These are phyloP conservation scores for Knufia fluminis DNA, from an alignment of 2,329 filamentous ascomycete species.

Conservation along the genomic window DNA sequence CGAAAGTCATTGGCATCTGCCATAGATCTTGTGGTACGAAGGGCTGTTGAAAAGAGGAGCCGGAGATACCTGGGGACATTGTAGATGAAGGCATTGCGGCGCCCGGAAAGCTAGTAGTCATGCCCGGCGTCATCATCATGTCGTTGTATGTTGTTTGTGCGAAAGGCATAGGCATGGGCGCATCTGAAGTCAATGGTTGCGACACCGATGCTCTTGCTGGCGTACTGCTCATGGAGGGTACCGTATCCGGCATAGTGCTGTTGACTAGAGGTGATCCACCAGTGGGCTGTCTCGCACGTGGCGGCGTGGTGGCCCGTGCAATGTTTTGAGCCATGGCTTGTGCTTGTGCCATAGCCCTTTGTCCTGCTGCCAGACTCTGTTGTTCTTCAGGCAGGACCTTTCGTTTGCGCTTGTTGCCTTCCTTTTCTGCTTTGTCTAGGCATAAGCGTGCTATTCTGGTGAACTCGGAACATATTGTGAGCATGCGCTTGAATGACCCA, in stretches of 20 bases:
- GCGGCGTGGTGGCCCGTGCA: constrained; percentile 4
- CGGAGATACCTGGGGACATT: constrained; percentile 27
- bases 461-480: constrained; percentile 90
- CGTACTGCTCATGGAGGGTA: constrained; percentile 21
- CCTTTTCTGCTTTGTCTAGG: constrained; percentile 83
- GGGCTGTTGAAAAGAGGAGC: constrained; percentile 62
- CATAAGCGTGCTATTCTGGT: constrained; percentile 86
- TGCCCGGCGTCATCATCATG: constrained; percentile 23
- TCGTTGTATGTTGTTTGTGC: constrained; percentile 30
- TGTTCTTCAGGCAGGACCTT: constrained; percentile 44
- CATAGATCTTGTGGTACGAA: constrained; percentile 89
- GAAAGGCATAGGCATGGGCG: constrained; percentile 24
- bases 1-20: constrained; percentile 90
- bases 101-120: constrained; percentile 25
- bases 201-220: constrained; percentile 19
- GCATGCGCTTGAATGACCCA: constrained; percentile 85
- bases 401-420: constrained; percentile 72
- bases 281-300: constrained; percentile 12
- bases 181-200: constrained; percentile 21
- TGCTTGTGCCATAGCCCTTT: constrained; percentile 23
- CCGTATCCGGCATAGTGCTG: constrained; percentile 10
- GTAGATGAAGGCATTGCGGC: constrained; percentile 26
- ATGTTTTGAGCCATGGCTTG: constrained; percentile 20
- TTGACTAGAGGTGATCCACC: constrained; percentile 14
- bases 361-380: constrained; percentile 15